Base-by-base conservation (phyloP, 352 stramenopile species). In the Pythium aristosporum region DNA sequence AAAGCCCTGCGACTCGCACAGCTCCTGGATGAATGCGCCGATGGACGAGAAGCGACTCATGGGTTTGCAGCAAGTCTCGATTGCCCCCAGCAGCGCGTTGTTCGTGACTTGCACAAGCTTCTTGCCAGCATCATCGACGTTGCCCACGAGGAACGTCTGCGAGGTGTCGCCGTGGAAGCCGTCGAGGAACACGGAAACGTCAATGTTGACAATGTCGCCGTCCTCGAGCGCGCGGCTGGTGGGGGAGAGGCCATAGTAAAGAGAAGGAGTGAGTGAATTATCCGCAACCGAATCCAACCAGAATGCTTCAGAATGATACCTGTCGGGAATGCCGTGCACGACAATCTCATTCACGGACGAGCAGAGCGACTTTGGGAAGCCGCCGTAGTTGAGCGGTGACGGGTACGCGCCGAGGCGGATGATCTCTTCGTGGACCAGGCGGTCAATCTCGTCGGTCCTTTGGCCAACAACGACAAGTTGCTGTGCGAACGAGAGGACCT, bases 131-230 rank as follows among this genome's bases (percentile, higher is more conserved):
- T 94, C 81, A 54, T 98, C 94, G 6, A 97, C 88, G 61, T 97
- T 73, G 9, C 97, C 97, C 9, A 99, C 96, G 21, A 97, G 72
- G 52, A 99, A 96, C 0, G 96, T 99, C 50, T 94, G 91, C 70
- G 96, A 99, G 54, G 98, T 99, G 74, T 99, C 98, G 28, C 97
- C 98, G 75, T 99, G 97, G 64, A 98, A 98, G 10, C 96, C 96
- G 55, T 94, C 78, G 4, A 98, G 48, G 60, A 80, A 98, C 50
- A 98, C 91, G 30, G 94, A 98, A 28, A 99, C 85, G 81, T 99
- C 96, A 61, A 99, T 97, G 76, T 97, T 98, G 37, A 98, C 91
- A 46, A 99, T 85, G 79, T 99, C 96, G 28, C 96, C 96, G 61
- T 97, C 85, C 55, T 88, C 44, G 12, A 99, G 75, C 25, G 72